These are phyloP conservation scores for Penicillium flavigenum DNA, from an alignment of 495 filamentous ascomycete species.

Conservation along the genomic window DNA sequence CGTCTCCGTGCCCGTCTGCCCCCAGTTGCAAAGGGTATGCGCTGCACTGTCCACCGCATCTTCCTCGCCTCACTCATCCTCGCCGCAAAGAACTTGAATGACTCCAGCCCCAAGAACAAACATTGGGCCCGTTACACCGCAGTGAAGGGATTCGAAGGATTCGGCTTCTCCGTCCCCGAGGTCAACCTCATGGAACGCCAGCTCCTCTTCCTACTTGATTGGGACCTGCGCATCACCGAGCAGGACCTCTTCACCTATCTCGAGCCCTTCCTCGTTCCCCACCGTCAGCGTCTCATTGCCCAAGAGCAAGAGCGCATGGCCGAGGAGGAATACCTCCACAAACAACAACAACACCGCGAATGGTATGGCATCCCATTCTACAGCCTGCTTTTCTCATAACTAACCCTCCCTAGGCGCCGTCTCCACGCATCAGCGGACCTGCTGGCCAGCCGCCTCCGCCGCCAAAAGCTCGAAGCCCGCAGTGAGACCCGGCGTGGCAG, in stretches of 20 bases:
- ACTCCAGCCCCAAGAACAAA: conserved; percentile 99
- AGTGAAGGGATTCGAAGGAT: conserved; percentile 72
- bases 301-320: conserved; percentile 30
- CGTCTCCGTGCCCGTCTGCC: conserved; percentile 81
- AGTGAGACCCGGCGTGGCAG: conserved; percentile 23
- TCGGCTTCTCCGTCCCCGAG: conserved; percentile 90
- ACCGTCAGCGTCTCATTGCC: conserved; percentile 54
- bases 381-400: neutral
- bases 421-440: conserved; percentile 45
- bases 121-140: conserved; percentile 93
- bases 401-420: conserved; percentile 29
- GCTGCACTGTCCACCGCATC: conserved; percentile 91
- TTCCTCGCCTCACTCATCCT: conserved; percentile 79
- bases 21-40: conserved; percentile 93
- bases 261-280: conserved; percentile 83
- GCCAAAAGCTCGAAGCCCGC: conserved; percentile 41
- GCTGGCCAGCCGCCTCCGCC: conserved; percentile 42
- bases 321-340: conserved; percentile 34
- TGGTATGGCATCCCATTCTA: conserved; percentile 22
- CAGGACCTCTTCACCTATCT: conserved; percentile 85
- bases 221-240: conserved; percentile 81
- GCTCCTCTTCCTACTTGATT: conserved; percentile 87
- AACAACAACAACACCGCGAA: conserved; percentile 44
- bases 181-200: conserved; percentile 99
- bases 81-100: conserved; percentile 77